Percentiles rank a stretch among this genome's conserved stretches.
These are phyloP conservation scores for Symbiodinium pilosum DNA, from an alignment of 73 alveolate genomes.

Conservation along the genomic window DNA sequence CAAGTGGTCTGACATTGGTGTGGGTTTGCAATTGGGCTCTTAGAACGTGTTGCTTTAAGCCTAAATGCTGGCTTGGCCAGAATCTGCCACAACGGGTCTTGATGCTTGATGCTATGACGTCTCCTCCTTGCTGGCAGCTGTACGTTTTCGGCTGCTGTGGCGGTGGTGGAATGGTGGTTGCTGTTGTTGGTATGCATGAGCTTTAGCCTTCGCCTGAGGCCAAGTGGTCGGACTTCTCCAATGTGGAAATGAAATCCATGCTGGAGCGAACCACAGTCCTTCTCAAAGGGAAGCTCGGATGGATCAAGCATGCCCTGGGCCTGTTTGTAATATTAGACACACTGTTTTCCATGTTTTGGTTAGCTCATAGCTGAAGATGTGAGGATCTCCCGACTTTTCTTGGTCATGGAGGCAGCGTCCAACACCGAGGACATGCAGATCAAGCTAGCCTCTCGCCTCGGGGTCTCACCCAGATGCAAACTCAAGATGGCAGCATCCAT, in stretches of 20 bases:
- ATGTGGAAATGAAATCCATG: slow-evolving; percentile 4
- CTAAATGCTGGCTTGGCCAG: too few relatives aligned
- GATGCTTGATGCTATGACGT: too few relatives aligned
- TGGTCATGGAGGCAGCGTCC: slow-evolving; percentile 56
- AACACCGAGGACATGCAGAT: slow-evolving; percentile 60
- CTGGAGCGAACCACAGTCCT: slow-evolving; percentile 10
- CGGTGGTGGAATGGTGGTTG: neutral
- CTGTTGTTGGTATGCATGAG: too few relatives aligned
- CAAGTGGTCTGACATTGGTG: too few relatives aligned
- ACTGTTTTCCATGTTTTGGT: neutral
- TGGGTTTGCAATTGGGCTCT: too few relatives aligned
- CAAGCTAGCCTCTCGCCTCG: too few relatives aligned
- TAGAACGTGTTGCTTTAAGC: too few relatives aligned
- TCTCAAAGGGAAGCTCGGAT: slow-evolving; percentile 26
- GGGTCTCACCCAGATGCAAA: too few relatives aligned
- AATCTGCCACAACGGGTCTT: too few relatives aligned
- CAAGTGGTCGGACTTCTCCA: neutral
- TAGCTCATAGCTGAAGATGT: neutral
- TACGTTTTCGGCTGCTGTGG: neutral
- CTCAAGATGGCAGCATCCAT: too few relatives aligned
- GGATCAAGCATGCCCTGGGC: neutral
- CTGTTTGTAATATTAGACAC: neutral
- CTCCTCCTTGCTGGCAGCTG: neutral
- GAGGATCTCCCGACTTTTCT: slow-evolving; percentile 34
- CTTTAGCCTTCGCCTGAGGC: too few relatives aligned